These are phyloP conservation scores for Diaporthe capsici DNA, from an alignment of 2,329 filamentous ascomycete genomes.

Conservation along the genomic window DNA sequence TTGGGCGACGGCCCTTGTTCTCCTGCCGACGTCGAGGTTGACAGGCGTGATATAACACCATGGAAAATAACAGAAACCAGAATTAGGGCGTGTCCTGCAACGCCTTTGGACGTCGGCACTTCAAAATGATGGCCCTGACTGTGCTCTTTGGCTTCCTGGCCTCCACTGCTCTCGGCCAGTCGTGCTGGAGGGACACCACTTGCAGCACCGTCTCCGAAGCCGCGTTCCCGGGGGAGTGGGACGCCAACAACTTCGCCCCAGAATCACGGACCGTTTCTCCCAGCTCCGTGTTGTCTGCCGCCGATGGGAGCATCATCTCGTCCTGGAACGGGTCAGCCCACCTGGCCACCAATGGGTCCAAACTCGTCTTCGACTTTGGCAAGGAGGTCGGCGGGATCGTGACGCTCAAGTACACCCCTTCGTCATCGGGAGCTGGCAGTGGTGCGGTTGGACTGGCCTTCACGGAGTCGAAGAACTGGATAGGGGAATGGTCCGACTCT, in stretches of 20 bases:
- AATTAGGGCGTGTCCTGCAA: not conserved
- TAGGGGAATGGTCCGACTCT: conserved; percentile 61
- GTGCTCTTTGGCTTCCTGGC: conserved; percentile 49
- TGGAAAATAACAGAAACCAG: not conserved
- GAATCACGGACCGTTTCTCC: conserved; percentile 64
- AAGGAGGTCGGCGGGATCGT: conserved; percentile 70
- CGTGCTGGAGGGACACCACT: conserved; percentile 68
- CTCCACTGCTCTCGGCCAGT: conserved; percentile 41
- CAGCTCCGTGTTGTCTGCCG: conserved; percentile 55
- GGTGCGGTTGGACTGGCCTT: conserved; percentile 62
- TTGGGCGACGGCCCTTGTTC: conserved; percentile 15
- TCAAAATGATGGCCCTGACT: conserved; percentile 26
- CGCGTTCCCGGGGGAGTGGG: conserved; percentile 71
- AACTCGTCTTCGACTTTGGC: conserved; percentile 72
- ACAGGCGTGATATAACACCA: not conserved
- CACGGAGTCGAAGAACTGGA: conserved; percentile 62
- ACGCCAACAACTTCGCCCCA: conserved; percentile 70
- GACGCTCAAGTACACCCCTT: conserved; percentile 62
- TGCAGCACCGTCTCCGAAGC: conserved; percentile 64
- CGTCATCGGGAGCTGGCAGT: conserved; percentile 46
- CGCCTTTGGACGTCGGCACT: not conserved
- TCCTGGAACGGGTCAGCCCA: conserved; percentile 46
- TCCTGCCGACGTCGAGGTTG: not conserved
- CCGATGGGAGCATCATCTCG: conserved; percentile 50
- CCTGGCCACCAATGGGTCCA: conserved; percentile 61